Evolutionary conservation across 2,329 filamentous ascomycete species (phyloP).

Genomic region (Aureobasidium sp.): DNA sequence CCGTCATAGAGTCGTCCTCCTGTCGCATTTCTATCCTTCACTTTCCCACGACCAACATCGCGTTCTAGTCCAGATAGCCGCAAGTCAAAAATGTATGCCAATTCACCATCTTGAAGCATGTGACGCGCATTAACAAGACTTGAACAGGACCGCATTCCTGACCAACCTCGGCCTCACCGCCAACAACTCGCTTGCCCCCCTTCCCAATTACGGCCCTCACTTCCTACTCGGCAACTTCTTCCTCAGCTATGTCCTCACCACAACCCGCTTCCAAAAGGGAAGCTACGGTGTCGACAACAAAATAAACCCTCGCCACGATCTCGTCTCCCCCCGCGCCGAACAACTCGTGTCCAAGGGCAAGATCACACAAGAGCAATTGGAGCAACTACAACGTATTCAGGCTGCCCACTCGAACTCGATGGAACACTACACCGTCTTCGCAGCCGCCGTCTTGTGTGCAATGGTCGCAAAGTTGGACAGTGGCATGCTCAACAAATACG

Average conservation of each 20-base stretch:
- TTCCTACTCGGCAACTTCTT: conserved; percentile 34
- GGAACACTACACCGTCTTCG: conserved; percentile 34
- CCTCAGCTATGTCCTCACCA: conserved; percentile 37
- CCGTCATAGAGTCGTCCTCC: background rate
- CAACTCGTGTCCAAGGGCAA: conserved; percentile 33
- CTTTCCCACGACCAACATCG: background rate
- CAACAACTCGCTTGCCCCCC: conserved; percentile 12
- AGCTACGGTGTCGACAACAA: conserved; percentile 40
- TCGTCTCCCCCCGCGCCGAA: conserved; percentile 24
- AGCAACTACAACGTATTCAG: conserved; percentile 37
- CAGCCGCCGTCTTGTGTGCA: conserved; percentile 31
- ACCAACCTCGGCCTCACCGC: conserved; percentile 20
- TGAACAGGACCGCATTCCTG: conserved; percentile 10
- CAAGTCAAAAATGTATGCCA: background rate
- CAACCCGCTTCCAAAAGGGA: conserved; percentile 36
- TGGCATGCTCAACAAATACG: conserved; percentile 30
- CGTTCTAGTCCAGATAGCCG: too few relatives aligned
- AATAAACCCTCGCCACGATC: conserved; percentile 37
- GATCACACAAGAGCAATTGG: conserved; percentile 34
- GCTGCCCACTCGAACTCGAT: conserved; percentile 40
- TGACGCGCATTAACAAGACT: background rate
- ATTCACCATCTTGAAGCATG: background rate
- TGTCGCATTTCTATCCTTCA: background rate
- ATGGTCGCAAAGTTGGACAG: conserved; percentile 31
- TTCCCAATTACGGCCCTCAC: conserved; percentile 20